A percentile compares a stretch with the other conserved stretches of the same genome.
Conservation (phyloP, 2,329 filamentous ascomycete species). For the Mycogone perniciosa region DNA sequence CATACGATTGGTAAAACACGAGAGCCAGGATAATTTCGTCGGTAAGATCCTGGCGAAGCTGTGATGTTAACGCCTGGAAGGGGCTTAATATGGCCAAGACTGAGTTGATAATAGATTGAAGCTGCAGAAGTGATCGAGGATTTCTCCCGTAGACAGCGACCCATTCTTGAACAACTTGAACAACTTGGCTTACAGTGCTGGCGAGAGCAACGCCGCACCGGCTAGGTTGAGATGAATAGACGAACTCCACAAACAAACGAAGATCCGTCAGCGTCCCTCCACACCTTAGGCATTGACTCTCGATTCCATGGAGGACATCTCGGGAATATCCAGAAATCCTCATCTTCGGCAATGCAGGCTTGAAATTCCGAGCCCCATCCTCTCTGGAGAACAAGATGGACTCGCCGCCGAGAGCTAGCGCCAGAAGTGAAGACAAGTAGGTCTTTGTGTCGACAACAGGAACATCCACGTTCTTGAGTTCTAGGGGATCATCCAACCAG, state of each 20-base stretch:
- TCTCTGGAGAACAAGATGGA: slow-evolving; percentile 66
- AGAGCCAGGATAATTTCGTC: slow-evolving; percentile 58
- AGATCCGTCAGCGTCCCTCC: slow-evolving; percentile 42
- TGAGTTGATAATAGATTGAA: slow-evolving; percentile 44
- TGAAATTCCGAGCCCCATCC: slow-evolving; percentile 45
- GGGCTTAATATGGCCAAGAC: slow-evolving; percentile 44
- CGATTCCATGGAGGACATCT: slow-evolving; percentile 40
- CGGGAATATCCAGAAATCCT: slow-evolving; percentile 53
- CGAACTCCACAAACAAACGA: slow-evolving; percentile 39
- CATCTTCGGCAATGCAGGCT: slow-evolving; percentile 38
- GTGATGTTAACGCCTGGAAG: slow-evolving; percentile 44
- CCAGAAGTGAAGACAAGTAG: slow-evolving; percentile 54
- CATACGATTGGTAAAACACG: slow-evolving; percentile 55
- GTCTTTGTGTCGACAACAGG: slow-evolving; percentile 40
- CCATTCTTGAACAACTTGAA: slow-evolving; percentile 44
- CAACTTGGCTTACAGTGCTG: slow-evolving; percentile 41
- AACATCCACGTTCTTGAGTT: slow-evolving; percentile 31
- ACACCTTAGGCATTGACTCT: slow-evolving; percentile 41
- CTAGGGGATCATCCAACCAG: slow-evolving; percentile 34
- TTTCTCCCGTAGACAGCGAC: slow-evolving; percentile 38
- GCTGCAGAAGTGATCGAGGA: slow-evolving; percentile 44
- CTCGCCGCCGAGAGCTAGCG: slow-evolving; percentile 62
- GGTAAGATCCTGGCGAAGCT: slow-evolving; percentile 36
- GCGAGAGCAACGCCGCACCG: slow-evolving; percentile 47
- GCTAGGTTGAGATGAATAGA: slow-evolving; percentile 38